A percentile compares a stretch with the other conserved stretches of the same genome.
These are phyloP conservation scores for Boletus patriciae DNA, from an alignment of 768 basidiomycete genomes.

Conservation along the genomic window DNA sequence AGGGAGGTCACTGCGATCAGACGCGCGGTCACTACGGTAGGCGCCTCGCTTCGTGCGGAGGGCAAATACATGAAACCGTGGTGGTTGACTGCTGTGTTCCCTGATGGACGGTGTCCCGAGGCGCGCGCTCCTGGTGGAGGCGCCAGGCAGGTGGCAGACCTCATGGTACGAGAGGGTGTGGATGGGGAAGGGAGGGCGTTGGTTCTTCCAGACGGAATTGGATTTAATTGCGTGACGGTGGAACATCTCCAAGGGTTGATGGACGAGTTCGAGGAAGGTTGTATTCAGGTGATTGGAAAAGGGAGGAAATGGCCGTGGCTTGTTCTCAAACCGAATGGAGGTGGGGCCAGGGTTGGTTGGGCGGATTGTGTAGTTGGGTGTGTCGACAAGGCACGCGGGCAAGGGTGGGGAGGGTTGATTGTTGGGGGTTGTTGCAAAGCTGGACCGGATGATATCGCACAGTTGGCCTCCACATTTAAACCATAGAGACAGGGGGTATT, in stretches of 20 bases:
- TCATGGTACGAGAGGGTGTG: conserved; percentile 35
- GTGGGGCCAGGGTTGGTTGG: conserved; percentile 37
- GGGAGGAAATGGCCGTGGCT: conserved; percentile 44
- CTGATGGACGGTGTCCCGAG: conserved; percentile 49
- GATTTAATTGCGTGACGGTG: conserved; percentile 71
- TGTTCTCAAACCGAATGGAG: conserved; percentile 73
- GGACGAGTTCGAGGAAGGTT: conserved; percentile 34
- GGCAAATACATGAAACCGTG: conserved; percentile 51
- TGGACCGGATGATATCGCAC: conserved; percentile 50
- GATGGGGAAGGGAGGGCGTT: conserved; percentile 13
- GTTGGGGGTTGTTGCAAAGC: conserved; percentile 73
- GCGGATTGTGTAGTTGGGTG: conserved; percentile 32
- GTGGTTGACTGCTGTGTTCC: conserved; percentile 74
- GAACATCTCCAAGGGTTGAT: conserved; percentile 44
- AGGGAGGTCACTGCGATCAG: conserved; percentile 68
- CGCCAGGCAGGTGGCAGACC: conserved; percentile 43
- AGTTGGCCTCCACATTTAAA: conserved; percentile 4
- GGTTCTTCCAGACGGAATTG: conserved; percentile 53
- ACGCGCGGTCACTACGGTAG: conserved; percentile 50
- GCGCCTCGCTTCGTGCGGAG: conserved; percentile 19
- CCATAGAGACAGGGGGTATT: conserved; percentile 13
- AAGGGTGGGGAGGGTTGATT: conserved; percentile 50
- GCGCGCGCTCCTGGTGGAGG: conserved; percentile 27
- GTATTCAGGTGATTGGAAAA: conserved; percentile 12
- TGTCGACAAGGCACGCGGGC: conserved; percentile 20